phyloP scores from a whole-genome alignment of 371 early-diverging fungal genomes.

The Rhizopus microsporus region DNA sequence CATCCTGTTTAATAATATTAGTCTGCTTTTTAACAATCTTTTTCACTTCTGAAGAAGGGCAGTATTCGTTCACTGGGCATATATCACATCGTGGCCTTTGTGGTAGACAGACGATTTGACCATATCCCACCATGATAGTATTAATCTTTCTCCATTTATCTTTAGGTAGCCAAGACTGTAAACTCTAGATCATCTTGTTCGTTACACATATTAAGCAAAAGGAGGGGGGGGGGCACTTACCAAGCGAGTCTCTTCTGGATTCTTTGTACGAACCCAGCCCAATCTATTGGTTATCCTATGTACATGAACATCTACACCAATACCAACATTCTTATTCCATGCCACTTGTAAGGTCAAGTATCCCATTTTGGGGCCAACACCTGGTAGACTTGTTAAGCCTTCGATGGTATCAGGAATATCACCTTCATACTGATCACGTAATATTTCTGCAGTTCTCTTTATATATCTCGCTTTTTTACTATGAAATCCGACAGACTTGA shows the following conservation, averaged over 20 bases:
- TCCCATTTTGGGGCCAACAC: constrained; percentile 98
- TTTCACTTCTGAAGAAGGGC: constrained; percentile 58
- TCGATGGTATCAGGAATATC: constrained; percentile 89
- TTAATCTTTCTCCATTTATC: constrained; percentile 92
- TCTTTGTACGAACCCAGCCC: constrained; percentile 81
- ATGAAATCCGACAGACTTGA: constrained; percentile 92
- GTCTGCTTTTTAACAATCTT: constrained; percentile 21
- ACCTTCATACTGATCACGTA: constrained; percentile 70
- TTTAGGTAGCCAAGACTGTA: constrained; percentile 87
- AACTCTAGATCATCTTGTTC: constrained; percentile 34
- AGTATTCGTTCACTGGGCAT: constrained; percentile 81
- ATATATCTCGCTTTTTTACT: constrained; percentile 82
- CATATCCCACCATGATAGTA: constrained; percentile 93
- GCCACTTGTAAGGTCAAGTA: constrained; percentile 84
- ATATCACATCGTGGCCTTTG: constrained; percentile 78
- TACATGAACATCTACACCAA: constrained; percentile 99
- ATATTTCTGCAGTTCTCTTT: constrained; percentile 73
- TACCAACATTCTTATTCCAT: constrained; percentile 89
- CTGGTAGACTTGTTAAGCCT: constrained; percentile 81
- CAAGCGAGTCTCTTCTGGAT: constrained; percentile 84
- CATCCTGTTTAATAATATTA: neutral
- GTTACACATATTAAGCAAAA: neutral
- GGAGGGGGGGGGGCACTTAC: constrained; percentile 27
- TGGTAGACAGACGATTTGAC: constrained; percentile 87
- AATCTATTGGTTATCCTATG: constrained; percentile 93